These are phyloP conservation scores for Trypanosoma lewisi DNA, from an alignment of 208 protist genomes.

Conservation along the genomic window DNA sequence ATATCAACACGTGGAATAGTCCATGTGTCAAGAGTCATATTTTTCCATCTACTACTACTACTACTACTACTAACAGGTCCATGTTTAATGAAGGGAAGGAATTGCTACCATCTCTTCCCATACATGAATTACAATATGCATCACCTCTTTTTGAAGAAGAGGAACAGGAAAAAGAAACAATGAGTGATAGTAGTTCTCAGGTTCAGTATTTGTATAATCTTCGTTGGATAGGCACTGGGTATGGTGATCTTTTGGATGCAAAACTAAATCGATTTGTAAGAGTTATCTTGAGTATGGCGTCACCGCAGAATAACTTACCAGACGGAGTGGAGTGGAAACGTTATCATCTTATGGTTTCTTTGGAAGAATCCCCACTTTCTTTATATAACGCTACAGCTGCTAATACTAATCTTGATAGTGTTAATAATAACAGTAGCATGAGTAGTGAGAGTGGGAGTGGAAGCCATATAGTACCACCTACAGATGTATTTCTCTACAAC, in stretches of 20 bases:
- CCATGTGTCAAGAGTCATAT: conserved; percentile 15
- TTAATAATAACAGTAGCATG: too few species aligned
- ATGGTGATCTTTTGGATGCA: conserved; percentile 34
- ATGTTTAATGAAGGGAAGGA: background rate
- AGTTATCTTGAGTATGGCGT: conserved; percentile 60
- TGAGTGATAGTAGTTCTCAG: too few species aligned
- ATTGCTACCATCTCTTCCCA: background rate
- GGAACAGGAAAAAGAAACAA: too few species aligned
- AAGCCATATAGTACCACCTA: background rate
- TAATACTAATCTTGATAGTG: too few species aligned
- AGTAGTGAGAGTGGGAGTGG: conserved; percentile 5
- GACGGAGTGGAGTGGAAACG: background rate
- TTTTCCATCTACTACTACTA: background rate
- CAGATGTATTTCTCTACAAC: conserved; percentile 35
- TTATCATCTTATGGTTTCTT: conserved; percentile 43
- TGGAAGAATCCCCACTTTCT: conserved; percentile 39
- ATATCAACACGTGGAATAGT: conserved; percentile 60
- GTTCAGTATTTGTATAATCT: conserved; percentile 32
- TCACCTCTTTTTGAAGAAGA: too few species aligned
- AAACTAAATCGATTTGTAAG: conserved; percentile 64
- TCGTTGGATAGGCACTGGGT: conserved; percentile 41
- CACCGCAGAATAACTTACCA: conserved; percentile 38
- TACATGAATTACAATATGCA: conserved; percentile 1
- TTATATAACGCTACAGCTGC: conserved; percentile 2
- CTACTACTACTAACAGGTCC: background rate